Conservation (phyloP, 768 basidiomycete genomes). For the Lactifluus volemus region DNA sequence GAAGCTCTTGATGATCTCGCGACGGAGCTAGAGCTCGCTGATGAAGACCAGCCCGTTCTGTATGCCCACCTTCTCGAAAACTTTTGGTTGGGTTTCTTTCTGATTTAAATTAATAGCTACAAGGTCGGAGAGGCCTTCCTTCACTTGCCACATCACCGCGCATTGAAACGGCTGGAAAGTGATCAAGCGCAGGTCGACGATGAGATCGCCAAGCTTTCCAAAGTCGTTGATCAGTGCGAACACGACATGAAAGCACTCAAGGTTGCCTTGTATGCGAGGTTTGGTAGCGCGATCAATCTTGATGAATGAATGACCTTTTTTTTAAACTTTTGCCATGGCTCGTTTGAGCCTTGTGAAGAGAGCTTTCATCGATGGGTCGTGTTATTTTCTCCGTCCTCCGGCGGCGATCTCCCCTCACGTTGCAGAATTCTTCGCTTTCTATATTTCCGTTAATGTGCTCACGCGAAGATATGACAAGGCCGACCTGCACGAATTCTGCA, state of each 20-base stretch:
- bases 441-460: neutral
- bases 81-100: neutral
- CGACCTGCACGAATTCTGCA: neutral
- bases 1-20: constrained; percentile 87
- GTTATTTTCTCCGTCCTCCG: neutral
- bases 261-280: constrained; percentile 77
- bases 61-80: constrained; percentile 31
- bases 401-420: neutral
- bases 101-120: constrained; percentile 44
- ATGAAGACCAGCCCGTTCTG: constrained; percentile 77
- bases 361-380: neutral
- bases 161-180: constrained; percentile 60
- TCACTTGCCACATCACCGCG: constrained; percentile 61
- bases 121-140: constrained; percentile 86
- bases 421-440: neutral
- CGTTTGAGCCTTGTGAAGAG: neutral
- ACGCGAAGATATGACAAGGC: neutral
- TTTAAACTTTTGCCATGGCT: neutral
- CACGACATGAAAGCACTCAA: constrained; percentile 75
- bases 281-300: constrained; percentile 87
- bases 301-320: constrained; percentile 46
- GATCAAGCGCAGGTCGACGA: constrained; percentile 54
- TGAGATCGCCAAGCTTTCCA: constrained; percentile 43
- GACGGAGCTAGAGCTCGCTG: constrained; percentile 81
- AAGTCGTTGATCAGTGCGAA: constrained; percentile 56